Base-by-base conservation (phyloP, 306 rosid species). In the Chamaecrista fasciculata region DNA sequence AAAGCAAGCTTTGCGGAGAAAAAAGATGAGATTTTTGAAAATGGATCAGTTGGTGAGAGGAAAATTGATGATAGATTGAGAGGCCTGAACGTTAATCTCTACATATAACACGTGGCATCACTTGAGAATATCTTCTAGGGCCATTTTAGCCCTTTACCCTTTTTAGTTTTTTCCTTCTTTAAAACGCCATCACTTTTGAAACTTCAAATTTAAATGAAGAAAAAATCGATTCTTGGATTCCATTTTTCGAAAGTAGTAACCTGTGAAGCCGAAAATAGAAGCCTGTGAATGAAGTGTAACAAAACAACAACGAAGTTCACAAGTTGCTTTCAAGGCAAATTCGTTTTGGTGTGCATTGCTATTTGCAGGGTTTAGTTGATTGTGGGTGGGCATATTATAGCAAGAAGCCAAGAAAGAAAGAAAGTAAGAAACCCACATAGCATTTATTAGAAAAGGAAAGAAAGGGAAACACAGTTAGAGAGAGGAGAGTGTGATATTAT, bases 31-130 rank as follows among this genome's bases (percentile, higher is more conserved):
- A 77, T 70, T 55, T 86, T 83, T 79, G 74, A 81, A 81, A 81
- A 82, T 73, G 76, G 78, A 48, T 87, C 82, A 81, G 88, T 85
- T 92, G 87, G 87, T 79, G 76, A 79, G 82, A 76, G 51, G 23
- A 62, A 68, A 81, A 33, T 66, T 59, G 62, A 65, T n/a, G 11
- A 39, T 10, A 31, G 66, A 7, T 20, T 26, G 37, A 75, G 33
- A 63, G 57, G 34, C 9, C 18, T 72, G 58, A 74, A 86, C 81
- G 80, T 84, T 76, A 69, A 75, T 66, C 51, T 53, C 74, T 83
- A 81, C 88, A n/a, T n/a, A n/a, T n/a, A n/a, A n/a, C n/a, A 82
- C 40, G 47, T 85, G 86, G 83, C 76, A 59, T 36, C 29, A 11
- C 40, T 25, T 36, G 39, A 76, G 60, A 58, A 15, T 58, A 29